Conservation (phyloP, 352 stramenopile species). For the Discostella stelligera region DNA sequence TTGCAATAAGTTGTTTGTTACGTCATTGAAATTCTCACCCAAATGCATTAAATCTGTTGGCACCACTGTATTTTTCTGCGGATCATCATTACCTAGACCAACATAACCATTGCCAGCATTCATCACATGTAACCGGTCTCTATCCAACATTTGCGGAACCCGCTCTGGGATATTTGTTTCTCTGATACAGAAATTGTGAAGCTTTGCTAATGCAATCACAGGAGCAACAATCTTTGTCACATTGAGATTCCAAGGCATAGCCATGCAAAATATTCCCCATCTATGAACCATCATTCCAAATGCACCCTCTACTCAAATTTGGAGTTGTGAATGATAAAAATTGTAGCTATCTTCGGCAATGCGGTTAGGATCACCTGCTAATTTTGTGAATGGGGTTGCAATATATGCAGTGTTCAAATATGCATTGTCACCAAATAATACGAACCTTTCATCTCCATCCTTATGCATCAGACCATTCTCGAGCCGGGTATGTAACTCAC, state of each 20-base stretch:
- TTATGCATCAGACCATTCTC: conserved; percentile 8
- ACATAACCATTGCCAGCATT: too few relatives aligned
- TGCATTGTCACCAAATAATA: conserved; percentile 31
- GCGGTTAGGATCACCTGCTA: conserved; percentile 1
- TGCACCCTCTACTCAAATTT: conserved; percentile 29
- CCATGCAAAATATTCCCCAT: conserved; percentile 6
- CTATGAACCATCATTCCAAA: conserved; percentile 18
- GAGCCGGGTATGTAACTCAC: neutral
- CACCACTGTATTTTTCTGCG: too few relatives aligned
- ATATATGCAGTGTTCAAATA: conserved; percentile 23
- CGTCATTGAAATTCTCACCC: too few relatives aligned
- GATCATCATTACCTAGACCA: too few relatives aligned
- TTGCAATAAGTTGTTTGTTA: too few relatives aligned
- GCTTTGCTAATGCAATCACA: neutral
- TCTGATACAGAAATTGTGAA: conserved; percentile 32
- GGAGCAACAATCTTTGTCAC: neutral
- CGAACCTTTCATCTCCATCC: neutral
- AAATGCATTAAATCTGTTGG: too few relatives aligned
- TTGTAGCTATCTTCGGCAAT: conserved; percentile 26
- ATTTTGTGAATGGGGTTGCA: conserved; percentile 16
- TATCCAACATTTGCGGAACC: too few relatives aligned
- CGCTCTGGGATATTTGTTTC: neutral
- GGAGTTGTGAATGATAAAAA: conserved; percentile 24
- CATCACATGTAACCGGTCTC: too few relatives aligned
- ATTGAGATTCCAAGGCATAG: neutral